Evolutionary conservation across 2,329 filamentous ascomycete genomes (phyloP).

Genomic region (Mycocentrospora acerina): DNA sequence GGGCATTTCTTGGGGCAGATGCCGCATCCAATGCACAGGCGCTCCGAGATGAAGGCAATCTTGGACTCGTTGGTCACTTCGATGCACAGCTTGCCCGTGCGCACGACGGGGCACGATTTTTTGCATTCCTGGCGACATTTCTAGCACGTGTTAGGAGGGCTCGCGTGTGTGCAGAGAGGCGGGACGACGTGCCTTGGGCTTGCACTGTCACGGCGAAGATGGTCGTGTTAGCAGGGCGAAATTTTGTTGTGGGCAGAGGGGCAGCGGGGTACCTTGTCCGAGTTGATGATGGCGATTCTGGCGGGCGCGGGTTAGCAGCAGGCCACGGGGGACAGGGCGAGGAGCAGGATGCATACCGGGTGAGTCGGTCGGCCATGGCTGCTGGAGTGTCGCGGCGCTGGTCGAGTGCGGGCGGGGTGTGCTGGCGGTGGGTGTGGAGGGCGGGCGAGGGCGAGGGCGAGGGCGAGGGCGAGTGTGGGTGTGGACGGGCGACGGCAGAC

Average conservation of each 20-base stretch:
- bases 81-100: slow-evolving; percentile 95
- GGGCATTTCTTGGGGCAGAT: slow-evolving; percentile 99
- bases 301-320: slow-evolving; percentile 15
- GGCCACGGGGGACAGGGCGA: background rate
- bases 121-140: slow-evolving; percentile 99
- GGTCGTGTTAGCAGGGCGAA: slow-evolving; percentile 34
- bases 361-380: slow-evolving; percentile 87
- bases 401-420: slow-evolving; percentile 8
- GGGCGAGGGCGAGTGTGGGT: too few species aligned
- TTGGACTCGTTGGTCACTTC: slow-evolving; percentile 87
- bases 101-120: slow-evolving; percentile 95
- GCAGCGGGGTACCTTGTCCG: slow-evolving; percentile 76
- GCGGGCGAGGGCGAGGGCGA: background rate
- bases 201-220: slow-evolving; percentile 66
- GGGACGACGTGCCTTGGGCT: slow-evolving; percentile 68
- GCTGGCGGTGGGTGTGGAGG: slow-evolving; percentile 15
- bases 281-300: slow-evolving; percentile 96
- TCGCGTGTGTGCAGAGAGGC: slow-evolving; percentile 21
- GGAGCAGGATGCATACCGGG: slow-evolving; percentile 64
- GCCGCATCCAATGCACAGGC: slow-evolving; percentile 95
- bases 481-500: slow-evolving; percentile 6
- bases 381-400: slow-evolving; percentile 14
- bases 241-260: slow-evolving; percentile 43
- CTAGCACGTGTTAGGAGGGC: slow-evolving; percentile 48
- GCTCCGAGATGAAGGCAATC: slow-evolving; percentile 97